Evolutionary conservation across 2,329 filamentous ascomycete genomes (phyloP).

Genomic region (Acephala macrosclerotiorum): DNA sequence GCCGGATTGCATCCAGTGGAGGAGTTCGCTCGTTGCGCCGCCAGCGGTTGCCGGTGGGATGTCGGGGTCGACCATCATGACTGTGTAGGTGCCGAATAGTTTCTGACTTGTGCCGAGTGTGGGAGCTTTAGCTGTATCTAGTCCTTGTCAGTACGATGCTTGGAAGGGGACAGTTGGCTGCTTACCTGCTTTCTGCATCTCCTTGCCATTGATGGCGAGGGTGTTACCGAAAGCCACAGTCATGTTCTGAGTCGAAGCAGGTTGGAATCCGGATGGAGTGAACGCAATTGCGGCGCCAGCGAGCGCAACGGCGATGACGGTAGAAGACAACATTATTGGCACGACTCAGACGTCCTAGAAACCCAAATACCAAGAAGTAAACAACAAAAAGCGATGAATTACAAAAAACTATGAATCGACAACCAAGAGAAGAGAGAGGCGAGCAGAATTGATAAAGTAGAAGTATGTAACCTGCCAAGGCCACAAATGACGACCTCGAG

Average conservation of each 20-base stretch:
- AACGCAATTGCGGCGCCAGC: conserved; percentile 38
- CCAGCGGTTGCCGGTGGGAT: conserved; percentile 34
- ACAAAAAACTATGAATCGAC: conserved; percentile 6
- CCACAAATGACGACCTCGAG: conserved; percentile 23
- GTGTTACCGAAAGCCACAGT: conserved; percentile 37
- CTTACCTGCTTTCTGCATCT: conserved; percentile 37
- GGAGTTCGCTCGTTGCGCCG: conserved; percentile 35
- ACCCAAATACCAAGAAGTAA: neutral
- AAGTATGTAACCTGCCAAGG: conserved; percentile 30
- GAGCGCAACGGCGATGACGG: conserved; percentile 34
- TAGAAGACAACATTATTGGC: conserved; percentile 34
- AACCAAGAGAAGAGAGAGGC: conserved; percentile 1
- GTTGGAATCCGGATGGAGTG: conserved; percentile 39
- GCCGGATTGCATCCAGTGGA: conserved; percentile 43
- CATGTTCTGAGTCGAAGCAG: conserved; percentile 35
- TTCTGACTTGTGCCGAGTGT: conserved; percentile 34
- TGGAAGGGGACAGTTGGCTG: neutral
- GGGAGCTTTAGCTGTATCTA: conserved; percentile 33
- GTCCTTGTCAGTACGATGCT: neutral
- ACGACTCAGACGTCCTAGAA: neutral
- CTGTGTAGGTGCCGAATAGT: conserved; percentile 38
- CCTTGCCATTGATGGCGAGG: conserved; percentile 37
- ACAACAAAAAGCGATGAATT: conserved; percentile 2
- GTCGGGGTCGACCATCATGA: conserved; percentile 43
- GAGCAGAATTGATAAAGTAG: conserved; percentile 5